These are phyloP conservation scores for Licmophora abbreviata DNA, from an alignment of 108 stramenopile genomes.

Conservation along the genomic window DNA sequence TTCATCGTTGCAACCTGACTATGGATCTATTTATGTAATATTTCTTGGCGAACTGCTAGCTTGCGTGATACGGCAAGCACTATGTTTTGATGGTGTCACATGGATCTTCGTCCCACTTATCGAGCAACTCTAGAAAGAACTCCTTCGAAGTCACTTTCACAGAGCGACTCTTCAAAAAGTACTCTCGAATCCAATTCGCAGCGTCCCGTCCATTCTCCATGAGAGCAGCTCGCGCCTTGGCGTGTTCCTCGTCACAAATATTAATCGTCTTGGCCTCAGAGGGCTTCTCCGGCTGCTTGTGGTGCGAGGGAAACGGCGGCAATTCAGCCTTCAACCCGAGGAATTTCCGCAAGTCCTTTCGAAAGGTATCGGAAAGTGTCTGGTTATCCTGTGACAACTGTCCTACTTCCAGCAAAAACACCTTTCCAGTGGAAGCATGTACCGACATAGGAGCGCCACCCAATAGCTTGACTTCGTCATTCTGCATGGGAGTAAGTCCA, in stretches of 20 bases:
- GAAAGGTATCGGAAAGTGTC: slow-evolving; percentile 10
- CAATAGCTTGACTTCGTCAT: neutral
- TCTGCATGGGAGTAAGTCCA: slow-evolving; percentile 16
- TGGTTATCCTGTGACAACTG: slow-evolving; percentile 20
- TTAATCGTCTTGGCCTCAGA: slow-evolving; percentile 21
- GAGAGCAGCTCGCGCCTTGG: slow-evolving; percentile 25
- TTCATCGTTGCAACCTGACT: too few relatives aligned
- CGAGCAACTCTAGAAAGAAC: slow-evolving; percentile 14
- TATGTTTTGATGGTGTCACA: too few relatives aligned
- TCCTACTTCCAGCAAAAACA: slow-evolving; percentile 37
- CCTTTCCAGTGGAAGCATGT: slow-evolving; percentile 8
- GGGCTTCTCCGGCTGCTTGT: slow-evolving; percentile 15
- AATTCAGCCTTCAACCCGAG: slow-evolving; percentile 18
- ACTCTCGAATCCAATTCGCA: slow-evolving; percentile 33
- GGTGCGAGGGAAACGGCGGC: slow-evolving; percentile 22
- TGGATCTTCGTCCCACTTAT: slow-evolving; percentile 38
- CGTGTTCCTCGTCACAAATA: slow-evolving; percentile 38
- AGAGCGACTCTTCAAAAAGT: slow-evolving; percentile 34
- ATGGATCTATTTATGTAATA: too few relatives aligned
- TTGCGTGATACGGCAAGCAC: too few relatives aligned
- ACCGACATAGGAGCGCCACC: neutral
- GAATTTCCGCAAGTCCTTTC: slow-evolving; percentile 29
- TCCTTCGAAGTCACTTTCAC: slow-evolving; percentile 30
- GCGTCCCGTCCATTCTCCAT: slow-evolving; percentile 17
- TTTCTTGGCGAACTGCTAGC: too few relatives aligned